These are phyloP conservation scores for Panus rudis DNA, from an alignment of 768 basidiomycete species.

Conservation along the genomic window DNA sequence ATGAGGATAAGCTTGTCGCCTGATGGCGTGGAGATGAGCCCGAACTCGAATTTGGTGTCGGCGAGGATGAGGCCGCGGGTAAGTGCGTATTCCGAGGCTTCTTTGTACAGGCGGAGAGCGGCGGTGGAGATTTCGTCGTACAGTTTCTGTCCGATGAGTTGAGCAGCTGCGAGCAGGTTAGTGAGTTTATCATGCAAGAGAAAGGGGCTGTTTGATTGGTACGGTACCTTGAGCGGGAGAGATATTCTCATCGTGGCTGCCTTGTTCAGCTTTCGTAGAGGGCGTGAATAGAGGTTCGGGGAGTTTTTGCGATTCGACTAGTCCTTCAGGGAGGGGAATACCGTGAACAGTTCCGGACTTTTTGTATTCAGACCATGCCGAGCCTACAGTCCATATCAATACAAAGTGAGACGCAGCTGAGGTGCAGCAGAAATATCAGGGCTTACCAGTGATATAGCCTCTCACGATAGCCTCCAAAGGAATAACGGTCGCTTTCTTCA, in stretches of 20 bases:
- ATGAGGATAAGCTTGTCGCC: slow-evolving; percentile 62
- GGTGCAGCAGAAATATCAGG: neutral
- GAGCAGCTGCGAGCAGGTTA: slow-evolving; percentile 38
- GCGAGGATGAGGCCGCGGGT: slow-evolving; percentile 85
- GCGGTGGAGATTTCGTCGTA: slow-evolving; percentile 52
- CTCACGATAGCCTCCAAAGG: slow-evolving; percentile 94
- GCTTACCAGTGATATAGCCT: slow-evolving; percentile 90
- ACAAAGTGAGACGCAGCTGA: neutral
- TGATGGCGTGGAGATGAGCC: slow-evolving; percentile 44
- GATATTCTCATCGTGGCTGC: slow-evolving; percentile 95
- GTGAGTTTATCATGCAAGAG: neutral
- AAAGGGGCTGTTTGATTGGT: neutral
- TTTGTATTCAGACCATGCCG: slow-evolving; percentile 94
- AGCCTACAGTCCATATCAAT: slow-evolving; percentile 51
- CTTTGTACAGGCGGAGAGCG: slow-evolving; percentile 60
- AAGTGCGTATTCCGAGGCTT: slow-evolving; percentile 68
- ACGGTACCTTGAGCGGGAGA: slow-evolving; percentile 85
- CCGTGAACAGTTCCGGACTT: slow-evolving; percentile 83
- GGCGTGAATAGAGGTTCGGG: slow-evolving; percentile 88
- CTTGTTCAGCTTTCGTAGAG: slow-evolving; percentile 93
- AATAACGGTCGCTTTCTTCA: slow-evolving; percentile 80
- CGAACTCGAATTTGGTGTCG: slow-evolving; percentile 99
- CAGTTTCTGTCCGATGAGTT: slow-evolving; percentile 60
- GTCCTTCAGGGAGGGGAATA: slow-evolving; percentile 63
- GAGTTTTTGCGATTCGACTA: slow-evolving; percentile 82